Conservation (phyloP, 2,329 filamentous ascomycete species). For the Cyanodermella asteris region DNA sequence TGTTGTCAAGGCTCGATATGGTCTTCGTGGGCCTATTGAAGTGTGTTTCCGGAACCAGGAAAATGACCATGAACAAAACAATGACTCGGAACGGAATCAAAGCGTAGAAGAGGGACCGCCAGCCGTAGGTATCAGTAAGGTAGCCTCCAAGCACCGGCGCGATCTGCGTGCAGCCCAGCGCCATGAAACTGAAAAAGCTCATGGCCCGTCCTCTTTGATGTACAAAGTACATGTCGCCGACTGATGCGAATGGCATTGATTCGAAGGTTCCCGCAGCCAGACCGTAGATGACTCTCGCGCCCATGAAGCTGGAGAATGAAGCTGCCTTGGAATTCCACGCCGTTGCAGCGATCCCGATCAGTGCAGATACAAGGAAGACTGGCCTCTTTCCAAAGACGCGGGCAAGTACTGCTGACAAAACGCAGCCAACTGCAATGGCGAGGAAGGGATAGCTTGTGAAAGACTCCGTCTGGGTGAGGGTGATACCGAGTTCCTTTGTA, state of each 20-base stretch:
- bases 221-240: slow-evolving; percentile 26
- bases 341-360: slow-evolving; percentile 28
- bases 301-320: slow-evolving; percentile 40
- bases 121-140: too few species aligned
- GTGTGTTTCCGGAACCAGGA: too few species aligned
- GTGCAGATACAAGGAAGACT: slow-evolving; percentile 27
- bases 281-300: slow-evolving; percentile 36
- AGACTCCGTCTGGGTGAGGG: slow-evolving; percentile 30
- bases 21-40: too few species aligned
- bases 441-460: too few species aligned
- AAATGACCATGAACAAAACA: too few species aligned
- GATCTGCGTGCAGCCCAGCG: slow-evolving; percentile 15
- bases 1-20: too few species aligned
- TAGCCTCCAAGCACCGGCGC: slow-evolving; percentile 36
- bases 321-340: slow-evolving; percentile 36
- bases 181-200: slow-evolving; percentile 2
- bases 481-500: slow-evolving; percentile 15
- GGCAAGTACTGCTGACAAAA: too few species aligned
- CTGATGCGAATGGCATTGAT: slow-evolving; percentile 5
- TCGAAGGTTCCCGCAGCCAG: slow-evolving; percentile 40
- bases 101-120: too few species aligned
- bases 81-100: too few species aligned
- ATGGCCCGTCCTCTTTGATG: slow-evolving; percentile 19
- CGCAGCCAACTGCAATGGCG: too few species aligned
- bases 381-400: slow-evolving; percentile 32